These are phyloP conservation scores for Crithidia brevicula DNA, from an alignment of 208 protist genomes.

Conservation along the genomic window DNA sequence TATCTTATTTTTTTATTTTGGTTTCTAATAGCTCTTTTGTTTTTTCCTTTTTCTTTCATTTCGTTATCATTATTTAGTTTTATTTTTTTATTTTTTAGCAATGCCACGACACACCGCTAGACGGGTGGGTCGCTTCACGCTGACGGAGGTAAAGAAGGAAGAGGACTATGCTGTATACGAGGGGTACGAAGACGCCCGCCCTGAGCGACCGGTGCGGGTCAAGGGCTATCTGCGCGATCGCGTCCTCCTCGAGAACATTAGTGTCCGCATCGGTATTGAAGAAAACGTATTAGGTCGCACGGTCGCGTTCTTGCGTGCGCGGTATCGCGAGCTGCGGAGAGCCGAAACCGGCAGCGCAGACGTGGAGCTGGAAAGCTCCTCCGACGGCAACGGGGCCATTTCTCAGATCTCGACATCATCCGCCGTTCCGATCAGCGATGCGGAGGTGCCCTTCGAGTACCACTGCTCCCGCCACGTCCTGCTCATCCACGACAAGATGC, in stretches of 20 bases:
- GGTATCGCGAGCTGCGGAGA: slow-evolving; percentile 13
- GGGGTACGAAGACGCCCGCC: slow-evolving; percentile 21
- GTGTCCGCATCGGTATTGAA: slow-evolving; percentile 23
- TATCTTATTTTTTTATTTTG: neutral
- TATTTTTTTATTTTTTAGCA: slow-evolving; percentile 1
- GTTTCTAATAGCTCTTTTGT: neutral
- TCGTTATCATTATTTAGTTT: neutral
- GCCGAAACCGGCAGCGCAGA: slow-evolving; percentile 14
- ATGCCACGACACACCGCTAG: slow-evolving; percentile 10
- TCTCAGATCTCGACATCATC: slow-evolving; percentile 14
- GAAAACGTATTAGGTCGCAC: slow-evolving; percentile 26
- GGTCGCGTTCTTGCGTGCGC: slow-evolving; percentile 12
- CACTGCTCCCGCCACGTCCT: slow-evolving; percentile 32
- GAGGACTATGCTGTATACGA: slow-evolving; percentile 28
- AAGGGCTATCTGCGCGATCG: slow-evolving; percentile 31
- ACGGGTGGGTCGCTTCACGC: slow-evolving; percentile 26
- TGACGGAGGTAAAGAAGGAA: slow-evolving; percentile 20
- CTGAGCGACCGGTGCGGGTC: slow-evolving; percentile 18
- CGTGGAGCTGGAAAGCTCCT: slow-evolving; percentile 22
- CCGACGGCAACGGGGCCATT: slow-evolving; percentile 4
- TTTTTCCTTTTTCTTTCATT: neutral
- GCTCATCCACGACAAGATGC: slow-evolving; percentile 43
- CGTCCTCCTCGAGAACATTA: slow-evolving; percentile 21
- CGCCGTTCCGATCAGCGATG: slow-evolving; percentile 19
- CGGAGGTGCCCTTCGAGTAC: slow-evolving; percentile 25